Base-by-base conservation (phyloP, 805 yeast species). In the Cyberlindnera nakhonratchasimensis region DNA sequence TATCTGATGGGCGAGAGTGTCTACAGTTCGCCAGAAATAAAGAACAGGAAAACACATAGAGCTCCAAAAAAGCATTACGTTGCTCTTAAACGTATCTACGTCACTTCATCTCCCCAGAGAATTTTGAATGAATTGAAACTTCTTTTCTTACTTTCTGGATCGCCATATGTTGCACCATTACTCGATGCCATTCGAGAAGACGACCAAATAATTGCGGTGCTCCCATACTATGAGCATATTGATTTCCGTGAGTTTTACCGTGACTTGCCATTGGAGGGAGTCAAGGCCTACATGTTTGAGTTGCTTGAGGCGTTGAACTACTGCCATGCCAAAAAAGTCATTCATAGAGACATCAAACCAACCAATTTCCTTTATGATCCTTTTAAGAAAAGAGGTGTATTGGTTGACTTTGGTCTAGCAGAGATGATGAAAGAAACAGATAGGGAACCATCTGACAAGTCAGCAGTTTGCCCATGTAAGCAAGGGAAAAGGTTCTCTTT, bases 51-150 rank as follows among this genome's bases (percentile, higher is more conserved):
- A 20, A 52, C 53, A 45, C 61, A 70, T n/a, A 29, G 34, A 6
- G 34, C 20, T 5, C 10, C 29, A 12, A 47, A 46, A 20, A 46
- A 57, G 26, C 56, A 58, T 25, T 65, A 59, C 39, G 98, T 93
- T 43, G 99, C 99, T 2, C 69, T 93, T 52, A 93, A 93, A 61
- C 79, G 93, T 56, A 88, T 93, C 35, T 90, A 91, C 62, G 98
- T 90, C 17, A 93, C 99, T 0, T 86, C 96, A 1, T 88, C 97
- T 7, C 97, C 98, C 0, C 82, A 79, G 48, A 75, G 99, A 63
- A 91, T 93, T 33, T 80, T 77, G 53, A 90, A 90, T 61, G 99
- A 93, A 62, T 73, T 93, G 49, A 82, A 82, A 50, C 66, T 93
- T 35, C 70, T 93, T 24, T 83, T 84, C 58, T 74, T 73, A 47